phyloP scores from a whole-genome alignment of 202 grass and related monocot species.

The Panicum hallii region DNA sequence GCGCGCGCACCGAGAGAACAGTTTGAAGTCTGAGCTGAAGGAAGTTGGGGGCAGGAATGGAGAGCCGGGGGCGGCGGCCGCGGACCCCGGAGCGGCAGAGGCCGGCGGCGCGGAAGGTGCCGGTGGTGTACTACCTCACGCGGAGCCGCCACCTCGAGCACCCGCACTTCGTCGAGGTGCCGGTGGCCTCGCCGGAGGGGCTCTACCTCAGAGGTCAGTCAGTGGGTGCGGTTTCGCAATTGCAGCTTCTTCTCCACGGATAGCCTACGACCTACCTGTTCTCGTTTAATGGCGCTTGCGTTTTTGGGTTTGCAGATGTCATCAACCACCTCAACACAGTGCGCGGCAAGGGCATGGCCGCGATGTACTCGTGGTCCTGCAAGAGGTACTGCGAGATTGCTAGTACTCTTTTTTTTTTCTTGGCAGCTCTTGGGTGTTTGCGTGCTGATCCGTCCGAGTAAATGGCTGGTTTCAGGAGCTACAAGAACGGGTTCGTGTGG shows the following conservation, averaged over 20 bases:
- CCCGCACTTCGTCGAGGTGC: slow-evolving; percentile 98
- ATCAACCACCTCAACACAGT: slow-evolving; percentile 78
- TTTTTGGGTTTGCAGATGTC: slow-evolving; percentile 57
- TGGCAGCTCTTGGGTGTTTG: not conserved
- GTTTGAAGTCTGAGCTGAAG: not conserved
- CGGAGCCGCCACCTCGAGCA: slow-evolving; percentile 97
- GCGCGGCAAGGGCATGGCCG: slow-evolving; percentile 83
- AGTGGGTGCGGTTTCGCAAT: not conserved
- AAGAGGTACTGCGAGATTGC: slow-evolving; percentile 62
- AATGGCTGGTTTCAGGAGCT: slow-evolving; percentile 65
- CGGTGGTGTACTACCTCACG: slow-evolving; percentile 94
- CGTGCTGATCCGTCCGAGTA: slow-evolving; percentile 18
- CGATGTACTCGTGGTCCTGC: slow-evolving; percentile 97
- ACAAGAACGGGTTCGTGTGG: slow-evolving; percentile 99
- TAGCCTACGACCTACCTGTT: not conserved
- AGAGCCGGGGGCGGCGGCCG: slow-evolving; percentile 54
- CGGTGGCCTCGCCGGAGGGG: slow-evolving; percentile 65
- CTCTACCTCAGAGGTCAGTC: slow-evolving; percentile 81
- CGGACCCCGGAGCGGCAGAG: slow-evolving; percentile 42
- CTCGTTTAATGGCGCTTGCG: slow-evolving; percentile 8
- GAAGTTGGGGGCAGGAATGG: slow-evolving; percentile 13
- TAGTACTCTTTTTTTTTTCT: not conserved
- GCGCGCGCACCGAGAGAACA: not conserved
- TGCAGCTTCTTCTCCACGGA: not conserved
- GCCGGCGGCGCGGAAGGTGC: slow-evolving; percentile 60